phyloP scores from a whole-genome alignment of 768 basidiomycete species.

The Kwoniella dendrophila region DNA sequence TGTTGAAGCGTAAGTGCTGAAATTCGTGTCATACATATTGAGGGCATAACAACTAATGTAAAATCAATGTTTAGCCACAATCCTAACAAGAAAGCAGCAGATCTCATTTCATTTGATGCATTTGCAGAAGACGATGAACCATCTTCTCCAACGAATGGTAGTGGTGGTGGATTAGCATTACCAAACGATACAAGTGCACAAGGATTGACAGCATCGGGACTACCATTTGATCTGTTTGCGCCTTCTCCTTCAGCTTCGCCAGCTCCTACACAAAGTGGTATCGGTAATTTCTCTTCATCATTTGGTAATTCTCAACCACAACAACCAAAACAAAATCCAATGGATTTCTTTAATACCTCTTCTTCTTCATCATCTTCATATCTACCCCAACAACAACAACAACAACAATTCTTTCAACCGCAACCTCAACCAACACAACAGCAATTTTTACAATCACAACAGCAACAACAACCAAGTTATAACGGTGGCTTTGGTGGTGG shows the following conservation, averaged over 20 bases:
- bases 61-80: conserved; percentile 36
- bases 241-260: conserved; percentile 24
- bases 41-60: neutral
- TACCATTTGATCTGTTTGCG: conserved; percentile 23
- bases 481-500: conserved; percentile 15
- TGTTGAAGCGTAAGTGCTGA: conserved; percentile 57
- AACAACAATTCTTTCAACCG: conserved; percentile 14
- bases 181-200: conserved; percentile 31
- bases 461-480: conserved; percentile 8
- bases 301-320: conserved; percentile 7
- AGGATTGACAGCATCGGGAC: conserved; percentile 19
- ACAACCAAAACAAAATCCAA: conserved; percentile 46
- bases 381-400: conserved; percentile 13
- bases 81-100: conserved; percentile 53
- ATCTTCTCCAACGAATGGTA: conserved; percentile 22
- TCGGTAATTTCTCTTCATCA: neutral
- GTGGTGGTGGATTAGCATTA: conserved; percentile 45
- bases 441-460: too few species aligned
- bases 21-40: conserved; percentile 60
- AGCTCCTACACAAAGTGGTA: conserved; percentile 1
- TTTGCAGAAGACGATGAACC: conserved; percentile 54
- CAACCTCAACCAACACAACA: conserved; percentile 14
- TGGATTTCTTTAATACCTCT: conserved; percentile 52
- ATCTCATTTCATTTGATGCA: conserved; percentile 57
- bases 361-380: conserved; percentile 20